Evolutionary conservation across 768 basidiomycete genomes (phyloP).

Genomic region (Paxillus involutus): DNA sequence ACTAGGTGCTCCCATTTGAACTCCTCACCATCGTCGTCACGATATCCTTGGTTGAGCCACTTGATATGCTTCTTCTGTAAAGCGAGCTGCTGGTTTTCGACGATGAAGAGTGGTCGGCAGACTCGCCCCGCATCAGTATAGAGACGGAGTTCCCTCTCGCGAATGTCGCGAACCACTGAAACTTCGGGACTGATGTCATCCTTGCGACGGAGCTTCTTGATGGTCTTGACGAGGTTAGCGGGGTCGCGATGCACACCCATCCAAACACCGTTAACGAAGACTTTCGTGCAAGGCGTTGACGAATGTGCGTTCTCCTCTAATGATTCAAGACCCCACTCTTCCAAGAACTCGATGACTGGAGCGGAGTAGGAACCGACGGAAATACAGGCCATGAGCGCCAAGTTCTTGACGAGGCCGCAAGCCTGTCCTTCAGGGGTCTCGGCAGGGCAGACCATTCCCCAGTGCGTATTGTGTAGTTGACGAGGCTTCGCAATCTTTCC

Average conservation of each 20-base stretch:
- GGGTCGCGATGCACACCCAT: constrained; percentile 98
- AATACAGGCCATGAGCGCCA: constrained; percentile 96
- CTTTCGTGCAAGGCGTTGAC: constrained; percentile 83
- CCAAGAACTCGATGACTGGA: constrained; percentile 96
- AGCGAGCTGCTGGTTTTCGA: constrained; percentile 84
- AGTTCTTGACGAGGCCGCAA: constrained; percentile 97
- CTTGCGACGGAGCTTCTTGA: constrained; percentile 89
- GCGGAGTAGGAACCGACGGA: constrained; percentile 96
- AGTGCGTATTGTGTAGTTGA: constrained; percentile 98
- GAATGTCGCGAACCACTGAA: constrained; percentile 95
- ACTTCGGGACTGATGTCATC: constrained; percentile 96
- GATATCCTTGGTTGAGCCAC: constrained; percentile 58
- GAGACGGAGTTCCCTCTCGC: constrained; percentile 90
- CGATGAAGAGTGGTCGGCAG: constrained; percentile 95
- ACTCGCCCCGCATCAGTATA: constrained; percentile 98
- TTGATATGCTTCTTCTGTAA: constrained; percentile 84
- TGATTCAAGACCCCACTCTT: constrained; percentile 97
- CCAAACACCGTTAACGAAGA: constrained; percentile 99
- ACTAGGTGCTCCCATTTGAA: constrained; percentile 86
- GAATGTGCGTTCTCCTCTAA: constrained; percentile 92
- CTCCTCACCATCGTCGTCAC: constrained; percentile 57
- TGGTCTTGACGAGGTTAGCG: constrained; percentile 86
- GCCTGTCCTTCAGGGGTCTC: constrained; percentile 99
- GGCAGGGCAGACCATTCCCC: constrained; percentile 99
- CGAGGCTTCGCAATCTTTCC: constrained; percentile 99